phyloP scores from a whole-genome alignment of 2,329 filamentous ascomycete genomes.

The Amesomyces nigricolor region DNA sequence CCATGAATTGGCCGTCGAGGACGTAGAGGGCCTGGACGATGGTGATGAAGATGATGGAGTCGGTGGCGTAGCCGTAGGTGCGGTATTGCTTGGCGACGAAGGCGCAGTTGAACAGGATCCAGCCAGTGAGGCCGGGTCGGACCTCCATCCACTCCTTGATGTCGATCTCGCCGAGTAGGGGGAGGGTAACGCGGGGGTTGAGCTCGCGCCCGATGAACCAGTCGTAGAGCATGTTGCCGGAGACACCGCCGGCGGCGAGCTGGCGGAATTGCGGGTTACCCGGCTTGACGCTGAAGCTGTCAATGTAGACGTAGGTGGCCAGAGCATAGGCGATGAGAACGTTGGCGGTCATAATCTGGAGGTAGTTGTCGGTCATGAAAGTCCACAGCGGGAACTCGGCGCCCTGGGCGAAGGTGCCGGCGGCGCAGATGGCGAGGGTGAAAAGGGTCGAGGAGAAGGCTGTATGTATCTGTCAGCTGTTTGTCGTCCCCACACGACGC shows the following conservation, averaged over 20 bases:
- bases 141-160: conserved; percentile 88
- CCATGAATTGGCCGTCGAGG: conserved; percentile 80
- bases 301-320: conserved; percentile 73
- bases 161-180: conserved; percentile 77
- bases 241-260: conserved; percentile 74
- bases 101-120: conserved; percentile 78
- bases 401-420: conserved; percentile 71
- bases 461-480: conserved; percentile 39
- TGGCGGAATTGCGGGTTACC: conserved; percentile 67
- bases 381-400: conserved; percentile 84
- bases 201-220: conserved; percentile 96
- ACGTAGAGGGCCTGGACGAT: conserved; percentile 76
- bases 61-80: conserved; percentile 74
- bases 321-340: conserved; percentile 68
- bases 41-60: conserved; percentile 77
- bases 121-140: conserved; percentile 85
- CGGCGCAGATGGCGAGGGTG: conserved; percentile 64
- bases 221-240: conserved; percentile 84
- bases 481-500: not conserved
- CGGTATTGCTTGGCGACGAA: conserved; percentile 86
- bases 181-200: conserved; percentile 77
- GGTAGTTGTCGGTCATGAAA: conserved; percentile 86
- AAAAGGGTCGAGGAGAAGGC: conserved; percentile 71
- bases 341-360: conserved; percentile 79
- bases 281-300: conserved; percentile 75